A percentile compares a stretch with the other conserved stretches of the same genome.
phyloP scores from a whole-genome alignment of 2,329 filamentous ascomycete species.

The Fusarium sp. region DNA sequence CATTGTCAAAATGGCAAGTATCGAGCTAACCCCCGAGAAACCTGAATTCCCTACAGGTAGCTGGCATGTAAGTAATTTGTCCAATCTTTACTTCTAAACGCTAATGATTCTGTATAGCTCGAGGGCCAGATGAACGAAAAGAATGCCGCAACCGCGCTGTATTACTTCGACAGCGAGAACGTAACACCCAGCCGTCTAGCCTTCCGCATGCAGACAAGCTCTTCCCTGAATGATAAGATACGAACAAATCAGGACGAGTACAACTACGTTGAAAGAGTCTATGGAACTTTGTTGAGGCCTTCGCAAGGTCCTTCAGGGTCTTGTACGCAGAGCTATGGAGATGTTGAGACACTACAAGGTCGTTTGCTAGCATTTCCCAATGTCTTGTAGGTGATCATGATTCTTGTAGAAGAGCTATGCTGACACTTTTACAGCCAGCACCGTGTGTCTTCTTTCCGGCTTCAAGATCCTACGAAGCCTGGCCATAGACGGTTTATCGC shows the following conservation, averaged over 20 bases:
- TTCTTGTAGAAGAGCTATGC: fast-evolving
- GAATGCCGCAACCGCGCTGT: neutral
- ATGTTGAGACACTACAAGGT: conserved; percentile 1
- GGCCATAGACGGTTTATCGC: conserved; percentile 4
- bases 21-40: conserved; percentile 7
- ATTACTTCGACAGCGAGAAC: conserved; percentile 6
- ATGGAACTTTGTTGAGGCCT: neutral
- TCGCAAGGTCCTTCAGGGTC: neutral
- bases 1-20: conserved; percentile 19
- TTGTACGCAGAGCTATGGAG: conserved; percentile 1
- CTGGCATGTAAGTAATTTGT: neutral
- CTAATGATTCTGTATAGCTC: neutral
- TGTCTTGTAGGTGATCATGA: neutral
- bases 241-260: neutral
- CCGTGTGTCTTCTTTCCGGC: neutral
- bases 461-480: neutral
- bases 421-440: neutral
- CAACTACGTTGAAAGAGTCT: neutral
- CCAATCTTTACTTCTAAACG: fast-evolving
- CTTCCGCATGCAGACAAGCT: neutral
- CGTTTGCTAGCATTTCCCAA: conserved; percentile 10
- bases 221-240: neutral
- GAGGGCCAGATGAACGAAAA: conserved; percentile 20
- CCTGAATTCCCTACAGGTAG: neutral
- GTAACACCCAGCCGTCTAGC: conserved; percentile 3